These are phyloP conservation scores for Taxillus chinensis DNA, from an alignment of 164 flowering plant species.

Conservation along the genomic window DNA sequence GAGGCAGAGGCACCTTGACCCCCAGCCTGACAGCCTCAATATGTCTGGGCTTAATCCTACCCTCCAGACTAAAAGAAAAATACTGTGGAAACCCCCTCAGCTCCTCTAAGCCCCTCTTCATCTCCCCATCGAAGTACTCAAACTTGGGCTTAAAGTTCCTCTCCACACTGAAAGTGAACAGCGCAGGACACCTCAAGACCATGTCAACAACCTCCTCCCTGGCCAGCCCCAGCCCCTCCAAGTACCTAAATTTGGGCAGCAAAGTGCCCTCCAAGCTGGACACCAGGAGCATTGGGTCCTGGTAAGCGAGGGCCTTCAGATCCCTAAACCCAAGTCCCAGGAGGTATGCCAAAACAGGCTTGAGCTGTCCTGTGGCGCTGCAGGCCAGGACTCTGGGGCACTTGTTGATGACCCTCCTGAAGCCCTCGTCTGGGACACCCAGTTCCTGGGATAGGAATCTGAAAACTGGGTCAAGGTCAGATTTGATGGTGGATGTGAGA, in stretches of 20 bases:
- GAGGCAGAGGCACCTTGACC: constrained; percentile 36
- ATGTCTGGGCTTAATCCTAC: constrained; percentile 80
- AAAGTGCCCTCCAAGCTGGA: constrained; percentile 77
- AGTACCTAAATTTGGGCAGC: constrained; percentile 63
- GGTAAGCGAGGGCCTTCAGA: constrained; percentile 52
- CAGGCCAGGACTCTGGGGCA: constrained; percentile 67
- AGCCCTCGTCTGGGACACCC: constrained; percentile 46
- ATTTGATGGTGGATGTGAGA: constrained; percentile 55
- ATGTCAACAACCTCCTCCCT: constrained; percentile 51
- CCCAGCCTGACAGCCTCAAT: constrained; percentile 39
- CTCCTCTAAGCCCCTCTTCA: constrained; percentile 56
- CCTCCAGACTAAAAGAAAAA: constrained; percentile 89
- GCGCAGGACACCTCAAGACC: constrained; percentile 75
- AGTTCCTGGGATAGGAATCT: constrained; percentile 54
- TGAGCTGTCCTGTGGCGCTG: constrained; percentile 48
- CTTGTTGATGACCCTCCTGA: constrained; percentile 64
- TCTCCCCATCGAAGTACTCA: constrained; percentile 48
- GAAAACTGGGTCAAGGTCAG: constrained; percentile 65
- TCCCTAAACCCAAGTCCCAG: constrained; percentile 69
- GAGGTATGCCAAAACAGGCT: constrained; percentile 66
- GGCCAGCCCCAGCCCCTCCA: constrained; percentile 47
- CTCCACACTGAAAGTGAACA: constrained; percentile 86
- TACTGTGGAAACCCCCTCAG: constrained; percentile 86
- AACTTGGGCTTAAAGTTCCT: constrained; percentile 83
- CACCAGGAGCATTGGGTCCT: constrained; percentile 63